Percentiles rank a stretch among this genome's conserved stretches.
phyloP scores from a whole-genome alignment of 2,329 filamentous ascomycete species.

The Cadophora gregata region DNA sequence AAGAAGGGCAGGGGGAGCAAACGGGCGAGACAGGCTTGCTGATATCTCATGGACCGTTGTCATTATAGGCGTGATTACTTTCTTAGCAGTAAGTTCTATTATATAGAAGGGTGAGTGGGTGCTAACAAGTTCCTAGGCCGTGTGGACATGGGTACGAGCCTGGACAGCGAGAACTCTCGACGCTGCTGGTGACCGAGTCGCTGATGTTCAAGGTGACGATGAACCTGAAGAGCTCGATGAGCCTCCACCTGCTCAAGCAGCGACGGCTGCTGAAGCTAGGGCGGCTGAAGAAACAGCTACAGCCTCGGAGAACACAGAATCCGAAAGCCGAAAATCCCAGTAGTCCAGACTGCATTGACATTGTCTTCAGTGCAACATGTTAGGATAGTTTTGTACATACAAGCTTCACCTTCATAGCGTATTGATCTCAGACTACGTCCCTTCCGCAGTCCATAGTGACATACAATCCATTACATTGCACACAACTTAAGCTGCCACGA shows the following conservation, averaged over 20 bases:
- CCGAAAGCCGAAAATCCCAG: slow-evolving; percentile 33
- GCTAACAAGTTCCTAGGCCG: slow-evolving; percentile 57
- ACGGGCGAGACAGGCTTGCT: slow-evolving; percentile 78
- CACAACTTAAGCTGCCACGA: slow-evolving; percentile 96
- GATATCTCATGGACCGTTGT: slow-evolving; percentile 82
- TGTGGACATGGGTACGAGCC: slow-evolving; percentile 81
- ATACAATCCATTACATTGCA: slow-evolving; percentile 59
- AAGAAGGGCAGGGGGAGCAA: slow-evolving; percentile 60
- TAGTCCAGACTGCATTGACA: slow-evolving; percentile 6
- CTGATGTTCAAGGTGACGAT: slow-evolving; percentile 75
- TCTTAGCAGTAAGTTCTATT: slow-evolving; percentile 70
- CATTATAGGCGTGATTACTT: slow-evolving; percentile 78
- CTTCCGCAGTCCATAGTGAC: not conserved
- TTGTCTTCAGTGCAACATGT: slow-evolving; percentile 7
- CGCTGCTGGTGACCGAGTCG: slow-evolving; percentile 77
- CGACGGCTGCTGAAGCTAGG: slow-evolving; percentile 10
- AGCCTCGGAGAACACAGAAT: slow-evolving; percentile 3
- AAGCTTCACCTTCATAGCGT: not conserved
- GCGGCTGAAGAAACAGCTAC: slow-evolving; percentile 1
- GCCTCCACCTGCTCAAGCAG: slow-evolving; percentile 22
- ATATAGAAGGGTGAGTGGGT: slow-evolving; percentile 20
- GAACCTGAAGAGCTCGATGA: slow-evolving; percentile 54
- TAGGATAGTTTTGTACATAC: slow-evolving; percentile 1
- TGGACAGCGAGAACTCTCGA: slow-evolving; percentile 77
- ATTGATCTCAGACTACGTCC: not conserved